Percentiles rank a stretch among this genome's conserved stretches.
These are phyloP conservation scores for Ceratocystiopsis brevicomis DNA, from an alignment of 2,329 filamentous ascomycete species.

Conservation along the genomic window DNA sequence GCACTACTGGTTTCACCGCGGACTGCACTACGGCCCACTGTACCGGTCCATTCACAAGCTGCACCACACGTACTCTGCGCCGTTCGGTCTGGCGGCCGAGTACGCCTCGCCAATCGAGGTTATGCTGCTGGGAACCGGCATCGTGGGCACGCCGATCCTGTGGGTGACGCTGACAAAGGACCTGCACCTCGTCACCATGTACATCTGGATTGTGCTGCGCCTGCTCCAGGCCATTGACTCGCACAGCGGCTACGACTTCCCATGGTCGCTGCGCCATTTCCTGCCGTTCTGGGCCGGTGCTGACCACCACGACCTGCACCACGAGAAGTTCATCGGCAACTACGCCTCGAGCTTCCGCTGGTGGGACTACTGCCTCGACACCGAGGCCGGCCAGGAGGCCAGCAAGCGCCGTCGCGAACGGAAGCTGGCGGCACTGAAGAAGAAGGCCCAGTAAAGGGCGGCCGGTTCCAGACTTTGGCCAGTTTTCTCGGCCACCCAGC, in stretches of 20 bases:
- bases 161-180: constrained; percentile 71
- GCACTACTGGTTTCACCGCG: constrained; percentile 95
- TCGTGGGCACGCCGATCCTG: constrained; percentile 62
- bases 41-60: constrained; percentile 98
- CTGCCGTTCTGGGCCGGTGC: constrained; percentile 96
- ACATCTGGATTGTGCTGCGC: constrained; percentile 81
- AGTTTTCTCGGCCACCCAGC: not conserved
- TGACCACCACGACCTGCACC: constrained; percentile 89
- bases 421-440: constrained; percentile 47
- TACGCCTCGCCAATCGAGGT: constrained; percentile 96
- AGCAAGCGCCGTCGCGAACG: constrained; percentile 65
- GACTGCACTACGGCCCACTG: constrained; percentile 80
- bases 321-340: constrained; percentile 97
- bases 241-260: constrained; percentile 95
- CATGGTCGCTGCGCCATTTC: constrained; percentile 82
- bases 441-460: constrained; percentile 43
- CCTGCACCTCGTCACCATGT: constrained; percentile 94
- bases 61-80: constrained; percentile 95
- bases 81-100: constrained; percentile 89
- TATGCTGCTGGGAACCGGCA: constrained; percentile 80
- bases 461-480: not conserved
- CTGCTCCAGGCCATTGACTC: constrained; percentile 96
- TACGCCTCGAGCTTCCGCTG: constrained; percentile 96
- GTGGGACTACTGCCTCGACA: constrained; percentile 94
- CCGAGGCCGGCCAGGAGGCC: constrained; percentile 77